Percentiles rank a stretch among this genome's conserved stretches.
These are phyloP conservation scores for Pulveroboletus ravenelii DNA, from an alignment of 768 basidiomycete genomes.

Conservation along the genomic window DNA sequence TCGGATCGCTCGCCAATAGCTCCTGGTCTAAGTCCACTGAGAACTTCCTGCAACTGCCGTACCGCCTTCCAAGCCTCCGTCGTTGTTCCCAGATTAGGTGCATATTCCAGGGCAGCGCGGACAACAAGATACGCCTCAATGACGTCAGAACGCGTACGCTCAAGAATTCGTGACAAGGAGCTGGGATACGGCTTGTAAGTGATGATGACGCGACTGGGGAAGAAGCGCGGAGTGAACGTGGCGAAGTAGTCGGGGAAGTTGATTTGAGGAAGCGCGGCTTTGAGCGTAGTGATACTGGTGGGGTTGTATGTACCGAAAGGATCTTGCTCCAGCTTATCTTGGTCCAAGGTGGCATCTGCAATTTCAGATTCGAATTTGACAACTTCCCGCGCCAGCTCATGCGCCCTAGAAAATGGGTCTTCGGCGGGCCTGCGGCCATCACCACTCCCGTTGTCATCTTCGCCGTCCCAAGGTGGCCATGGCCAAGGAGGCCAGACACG, in stretches of 20 bases:
- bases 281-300: conserved; percentile 62
- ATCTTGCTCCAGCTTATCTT: conserved; percentile 72
- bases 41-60: conserved; percentile 60
- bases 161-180: conserved; percentile 64
- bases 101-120: conserved; percentile 65
- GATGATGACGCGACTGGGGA: conserved; percentile 72
- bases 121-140: conserved; percentile 84
- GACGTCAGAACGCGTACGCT: conserved; percentile 59
- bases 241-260: conserved; percentile 85
- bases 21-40: conserved; percentile 85
- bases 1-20: conserved; percentile 79
- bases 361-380: conserved; percentile 75
- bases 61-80: conserved; percentile 79
- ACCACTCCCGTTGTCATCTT: conserved; percentile 45
- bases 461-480: conserved; percentile 80
- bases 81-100: conserved; percentile 65
- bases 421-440: conserved; percentile 33
- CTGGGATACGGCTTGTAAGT: conserved; percentile 75
- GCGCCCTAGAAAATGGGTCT: conserved; percentile 43
- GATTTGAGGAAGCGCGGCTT: conserved; percentile 65
- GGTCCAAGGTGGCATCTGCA: conserved; percentile 74
- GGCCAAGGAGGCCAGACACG: conserved; percentile 75
- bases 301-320: conserved; percentile 91
- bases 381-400: conserved; percentile 63
- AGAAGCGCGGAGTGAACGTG: conserved; percentile 72